Conservation (phyloP, 352 stramenopile species). For the Phytophthora syringae region DNA sequence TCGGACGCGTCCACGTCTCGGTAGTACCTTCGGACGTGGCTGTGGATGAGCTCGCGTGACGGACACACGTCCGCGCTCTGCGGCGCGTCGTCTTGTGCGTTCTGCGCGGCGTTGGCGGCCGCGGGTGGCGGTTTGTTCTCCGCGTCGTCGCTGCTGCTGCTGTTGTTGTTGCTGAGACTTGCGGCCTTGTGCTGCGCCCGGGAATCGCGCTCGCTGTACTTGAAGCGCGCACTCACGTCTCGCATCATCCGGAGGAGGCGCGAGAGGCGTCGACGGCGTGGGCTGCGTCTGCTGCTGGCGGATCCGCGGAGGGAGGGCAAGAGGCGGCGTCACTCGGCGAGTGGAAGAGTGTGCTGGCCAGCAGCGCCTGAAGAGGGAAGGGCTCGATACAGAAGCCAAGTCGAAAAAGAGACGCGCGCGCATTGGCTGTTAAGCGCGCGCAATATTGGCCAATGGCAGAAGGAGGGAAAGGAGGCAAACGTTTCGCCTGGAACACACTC, state of each 20-base stretch:
- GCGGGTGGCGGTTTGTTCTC: conserved; percentile 39
- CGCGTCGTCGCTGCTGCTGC: conserved; percentile 23
- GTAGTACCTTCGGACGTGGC: conserved; percentile 62
- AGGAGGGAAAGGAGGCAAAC: background rate
- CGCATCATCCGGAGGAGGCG: conserved; percentile 48
- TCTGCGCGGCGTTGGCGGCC: conserved; percentile 1
- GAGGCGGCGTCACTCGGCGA: conserved; percentile 34
- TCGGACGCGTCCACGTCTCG: conserved; percentile 43
- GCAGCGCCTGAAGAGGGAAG: conserved; percentile 26
- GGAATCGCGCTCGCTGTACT: conserved; percentile 67
- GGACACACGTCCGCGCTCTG: conserved; percentile 38
- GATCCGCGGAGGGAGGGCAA: conserved; percentile 19
- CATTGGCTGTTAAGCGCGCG: conserved; percentile 21
- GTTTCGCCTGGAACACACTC: too few relatives aligned
- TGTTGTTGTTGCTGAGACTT: conserved; percentile 10
- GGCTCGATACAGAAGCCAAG: conserved; percentile 28
- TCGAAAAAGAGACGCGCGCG: conserved; percentile 23
- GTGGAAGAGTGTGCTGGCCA: conserved; percentile 30
- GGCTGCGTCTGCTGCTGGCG: conserved; percentile 1
- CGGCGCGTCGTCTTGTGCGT: conserved; percentile 6
- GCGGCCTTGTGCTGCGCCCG: conserved; percentile 13
- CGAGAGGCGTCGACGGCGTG: background rate
- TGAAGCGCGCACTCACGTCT: conserved; percentile 74
- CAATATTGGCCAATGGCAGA: background rate
- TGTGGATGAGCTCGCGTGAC: conserved; percentile 71